A percentile compares a stretch with the other conserved stretches of the same genome.
phyloP scores from a whole-genome alignment of 1,139 yeast species.

The Nadsonia starkeyi-henricii region DNA sequence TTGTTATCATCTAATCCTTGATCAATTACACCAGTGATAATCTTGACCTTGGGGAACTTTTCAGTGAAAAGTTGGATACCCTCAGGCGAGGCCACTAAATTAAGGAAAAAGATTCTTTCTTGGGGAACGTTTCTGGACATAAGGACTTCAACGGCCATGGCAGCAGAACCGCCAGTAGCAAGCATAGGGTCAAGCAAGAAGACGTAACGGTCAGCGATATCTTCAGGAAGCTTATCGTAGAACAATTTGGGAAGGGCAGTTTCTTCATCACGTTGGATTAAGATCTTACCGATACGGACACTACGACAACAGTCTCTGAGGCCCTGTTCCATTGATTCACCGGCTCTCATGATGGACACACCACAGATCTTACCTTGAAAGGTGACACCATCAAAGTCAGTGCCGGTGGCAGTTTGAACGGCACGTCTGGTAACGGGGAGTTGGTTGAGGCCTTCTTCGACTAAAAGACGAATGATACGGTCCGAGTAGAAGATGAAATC shows the following conservation, averaged over 20 bases:
- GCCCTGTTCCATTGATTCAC: conserved; percentile 98
- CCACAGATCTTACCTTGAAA: conserved; percentile 93
- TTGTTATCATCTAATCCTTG: conserved; percentile 70
- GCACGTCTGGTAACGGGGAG: conserved; percentile 61
- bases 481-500: conserved; percentile 93
- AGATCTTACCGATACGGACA: conserved; percentile 87
- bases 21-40: conserved; percentile 89
- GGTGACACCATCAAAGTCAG: conserved; percentile 59
- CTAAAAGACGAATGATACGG: conserved; percentile 79
- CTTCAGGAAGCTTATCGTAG: conserved; percentile 88
- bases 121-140: conserved; percentile 73
- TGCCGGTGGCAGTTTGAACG: conserved; percentile 67
- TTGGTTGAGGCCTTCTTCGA: conserved; percentile 88
- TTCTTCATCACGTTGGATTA: conserved; percentile 95
- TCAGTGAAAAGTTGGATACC: conserved; percentile 70
- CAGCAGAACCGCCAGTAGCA: conserved; percentile 97
- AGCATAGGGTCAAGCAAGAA: conserved; percentile 90
- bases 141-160: conserved; percentile 90
- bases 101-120: conserved; percentile 76
- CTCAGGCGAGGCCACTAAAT: conserved; percentile 87
- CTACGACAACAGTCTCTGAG: conserved; percentile 91
- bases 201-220: conserved; percentile 75
- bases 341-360: conserved; percentile 93
- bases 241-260: conserved; percentile 46
- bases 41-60: conserved; percentile 69